Evolutionary conservation across 345 rosid genomes (phyloP), one percentile per base, ranked within the genome.

Genomic region (Rhodamnia rubescens): DNA sequence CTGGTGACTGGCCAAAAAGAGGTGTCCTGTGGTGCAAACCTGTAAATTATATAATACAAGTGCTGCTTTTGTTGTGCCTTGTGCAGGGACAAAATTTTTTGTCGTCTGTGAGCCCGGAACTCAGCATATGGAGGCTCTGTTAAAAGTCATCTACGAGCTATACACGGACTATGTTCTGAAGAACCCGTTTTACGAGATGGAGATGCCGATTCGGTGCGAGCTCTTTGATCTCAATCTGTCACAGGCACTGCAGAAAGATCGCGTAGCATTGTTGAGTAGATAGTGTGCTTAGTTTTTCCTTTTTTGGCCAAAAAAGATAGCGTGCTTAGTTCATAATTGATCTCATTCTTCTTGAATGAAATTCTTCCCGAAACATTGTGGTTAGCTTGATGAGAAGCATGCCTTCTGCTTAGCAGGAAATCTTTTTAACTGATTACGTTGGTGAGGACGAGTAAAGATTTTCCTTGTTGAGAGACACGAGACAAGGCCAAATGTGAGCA

Each of bases 181-280:
- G 95, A 97, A 97, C 81, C 99, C 99, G 21, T 97, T 97, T 89
- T 97, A 97, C 80, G 99, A 97, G 93, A 96, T 96, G 96, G 99
- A 97, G 94, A 96, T 96, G 99, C 99, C 99, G 24, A 97, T 97
- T n/a, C 92, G 99, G 49, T 96, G 99, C 18, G 98, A 96, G 88
- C 99, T 96, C 87, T 97, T 96, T 53, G 99, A 97, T 87, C 91
- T 94, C 92, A 94, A 95, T 88, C 87, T 97, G 85, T 87, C 95
- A 36, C 96, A 92, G 90, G 95, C 95, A 11, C 89, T 96, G 82
- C 98, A 94, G 91, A 93, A 94, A 89, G 98, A 97, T n/a, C 96
- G 95, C 0, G 95, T 95, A 59, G 92, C 92, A 12, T 85, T 92
- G 88, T 86, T 93, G 91, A 96, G 98, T 80, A 74, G 88, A 86